These are phyloP conservation scores for Calycina marina DNA, from an alignment of 2,329 filamentous ascomycete genomes.

Conservation along the genomic window DNA sequence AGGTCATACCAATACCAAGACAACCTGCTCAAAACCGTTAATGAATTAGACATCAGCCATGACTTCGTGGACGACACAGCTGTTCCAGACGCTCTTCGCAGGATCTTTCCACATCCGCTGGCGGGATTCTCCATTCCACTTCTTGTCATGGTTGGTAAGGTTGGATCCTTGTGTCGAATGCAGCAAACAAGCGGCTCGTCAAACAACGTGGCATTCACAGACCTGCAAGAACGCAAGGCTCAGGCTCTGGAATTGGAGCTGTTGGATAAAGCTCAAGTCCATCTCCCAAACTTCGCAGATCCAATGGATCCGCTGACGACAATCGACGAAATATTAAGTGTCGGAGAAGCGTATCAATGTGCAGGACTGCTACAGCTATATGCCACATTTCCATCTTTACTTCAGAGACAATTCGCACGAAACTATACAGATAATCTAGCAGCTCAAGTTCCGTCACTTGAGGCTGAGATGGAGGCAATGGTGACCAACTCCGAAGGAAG, in stretches of 20 bases:
- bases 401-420: slow-evolving; percentile 3
- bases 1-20: slow-evolving; percentile 4
- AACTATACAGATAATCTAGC: too few species aligned
- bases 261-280: not conserved
- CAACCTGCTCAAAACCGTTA: slow-evolving; percentile 1
- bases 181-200: slow-evolving; percentile 1
- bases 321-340: slow-evolving; percentile 4
- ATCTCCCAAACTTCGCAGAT: not conserved
- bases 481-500: not conserved
- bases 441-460: not conserved
- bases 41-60: not conserved
- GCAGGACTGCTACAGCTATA: slow-evolving; percentile 6
- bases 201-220: too few species aligned
- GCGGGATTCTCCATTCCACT: slow-evolving; percentile 4
- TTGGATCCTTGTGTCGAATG: slow-evolving; percentile 4
- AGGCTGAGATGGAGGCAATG: not conserved
- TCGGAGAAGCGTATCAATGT: slow-evolving; percentile 7
- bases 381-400: slow-evolving; percentile 3
- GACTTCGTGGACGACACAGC: not conserved
- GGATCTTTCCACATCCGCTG: slow-evolving; percentile 2
- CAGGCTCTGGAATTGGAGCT: not conserved
- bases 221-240: not conserved
- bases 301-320: slow-evolving; percentile 4
- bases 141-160: slow-evolving; percentile 4
- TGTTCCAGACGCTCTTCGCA: not conserved